Evolutionary conservation across 2,329 filamentous ascomycete species (phyloP), one percentile per base, ranked within the genome.

Genomic region (Moelleriella libera): DNA sequence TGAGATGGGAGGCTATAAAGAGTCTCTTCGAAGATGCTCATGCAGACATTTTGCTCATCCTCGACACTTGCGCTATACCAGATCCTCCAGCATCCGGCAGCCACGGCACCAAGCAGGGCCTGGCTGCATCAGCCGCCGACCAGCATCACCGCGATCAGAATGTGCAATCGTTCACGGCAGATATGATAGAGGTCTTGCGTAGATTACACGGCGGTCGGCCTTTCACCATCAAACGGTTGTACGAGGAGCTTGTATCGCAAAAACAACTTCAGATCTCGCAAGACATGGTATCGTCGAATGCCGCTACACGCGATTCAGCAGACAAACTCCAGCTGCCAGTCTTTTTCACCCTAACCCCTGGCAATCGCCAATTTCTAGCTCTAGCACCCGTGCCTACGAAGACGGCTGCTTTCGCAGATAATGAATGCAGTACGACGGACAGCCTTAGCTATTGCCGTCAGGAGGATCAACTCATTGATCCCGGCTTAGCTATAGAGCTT

Each of bases 1-100:
- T 83, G 30, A 80, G 75, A 55, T 83, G 79, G 78, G 72, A 75
- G 53, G 74, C 74, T n/a, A 69, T 83, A 2, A 72, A 76, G 48
- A 79, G 73, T 56, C 62, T 81, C 12, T 71, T 83, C 45, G 78
- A 82, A 52, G 77, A 82, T 58, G 72, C 75, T 2, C 72, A 74
- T 51, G 79, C 77, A 4, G 79, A 83, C 58, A 76, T 82, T 37
- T 67, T 83, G 11, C 63, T 83, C 5, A 62, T 83, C 10, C 67
- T 83, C 30, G 79, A 83, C 58, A 76, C 75, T n/a, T 80, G 76
- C 55, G 70, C 74, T 9, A 59, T 72, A n/a, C 68, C 69, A 31
- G 74, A 81, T 51, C 64, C 67, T 9, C 63, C 71, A 1, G 61
- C 69, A 45, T 64, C 70, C 5, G 72, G 74, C 29, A 74, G 70